Base-by-base conservation (phyloP, 1,139 yeast genomes). In the Geotrichum klebahnii region DNA sequence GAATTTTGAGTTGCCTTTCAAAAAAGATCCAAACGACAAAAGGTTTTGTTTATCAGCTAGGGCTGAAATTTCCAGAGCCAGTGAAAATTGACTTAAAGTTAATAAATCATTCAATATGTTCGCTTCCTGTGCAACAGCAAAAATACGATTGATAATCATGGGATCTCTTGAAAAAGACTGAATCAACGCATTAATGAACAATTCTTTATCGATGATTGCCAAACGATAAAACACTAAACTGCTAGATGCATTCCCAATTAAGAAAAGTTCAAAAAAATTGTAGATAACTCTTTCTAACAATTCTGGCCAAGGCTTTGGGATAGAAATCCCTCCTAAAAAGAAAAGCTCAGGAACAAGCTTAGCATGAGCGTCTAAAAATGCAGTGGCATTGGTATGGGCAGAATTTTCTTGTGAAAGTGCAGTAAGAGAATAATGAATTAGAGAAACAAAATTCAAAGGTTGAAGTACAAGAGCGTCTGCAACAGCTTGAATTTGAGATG, bases 241-340 rank as follows among this genome's bases (percentile, higher is more conserved):
- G 29, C 62, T 50, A 2, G 62, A 56, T 6, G 53, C 45, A 46
- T 60, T 61, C 31, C 68, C 68, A 17, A 60, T 57, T 43, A 67
- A 60, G 50, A 67, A 67, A 20, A 65, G 57, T 19, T 66, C 70
- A 48, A 66, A 66, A 36, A 68, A 59, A 45, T 64, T 66, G 43
- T 61, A 61, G 35, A 69, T 55, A 42, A 68, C 63, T 22, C 68
- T 58, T 40, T 65, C 70, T 36, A 66, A 59, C 16, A 66, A 55
- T 5, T 61, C 58, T 5, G 66, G 63, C 71, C 71, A 66, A 6
- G 73, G 72, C 43, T 61, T 61, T 6, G 69, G 65, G 39, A 66
- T 57, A 26, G 61, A 59, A 17, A 66, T 55, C 8, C 68, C 68
- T 14, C 72, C 72, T 6, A 68, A 53, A 39, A 69, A 61, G 38